phyloP scores from a whole-genome alignment of 441 rosid species.

The Bocquillonia castaneifolia region DNA sequence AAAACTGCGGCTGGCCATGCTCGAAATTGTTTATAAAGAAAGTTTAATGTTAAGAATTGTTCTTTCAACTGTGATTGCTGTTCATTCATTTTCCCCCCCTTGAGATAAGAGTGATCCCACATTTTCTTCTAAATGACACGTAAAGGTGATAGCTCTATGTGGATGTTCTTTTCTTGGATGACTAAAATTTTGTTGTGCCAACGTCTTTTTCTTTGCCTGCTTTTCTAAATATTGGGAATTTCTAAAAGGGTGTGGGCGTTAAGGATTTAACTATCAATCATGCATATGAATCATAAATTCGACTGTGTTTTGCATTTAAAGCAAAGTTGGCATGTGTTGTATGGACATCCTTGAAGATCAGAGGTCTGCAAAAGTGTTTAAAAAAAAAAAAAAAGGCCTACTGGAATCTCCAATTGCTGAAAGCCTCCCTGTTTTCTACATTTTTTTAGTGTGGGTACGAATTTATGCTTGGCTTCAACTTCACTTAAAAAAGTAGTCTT shows the following conservation, averaged over 20 bases:
- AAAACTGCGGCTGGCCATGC: not conserved
- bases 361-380: not conserved
- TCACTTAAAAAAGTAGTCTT: no score
- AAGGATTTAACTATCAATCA: not conserved
- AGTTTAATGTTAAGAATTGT: not conserved
- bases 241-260: not conserved
- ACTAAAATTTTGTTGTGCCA: not conserved
- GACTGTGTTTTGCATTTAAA: not conserved
- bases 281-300: not conserved
- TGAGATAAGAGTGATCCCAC: not conserved
- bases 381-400: not conserved
- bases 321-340: not conserved
- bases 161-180: not conserved
- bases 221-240: not conserved
- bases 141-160: not conserved
- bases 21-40: not conserved
- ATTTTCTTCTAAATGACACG: not conserved
- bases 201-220: no score
- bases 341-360: slow-evolving; percentile 14
- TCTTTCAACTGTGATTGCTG: not conserved
- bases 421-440: not conserved
- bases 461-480: slow-evolving; percentile 4
- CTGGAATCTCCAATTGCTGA: not conserved
- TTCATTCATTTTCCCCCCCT: not conserved
- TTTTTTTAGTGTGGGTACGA: not conserved